Base-by-base conservation (phyloP, 192 early-diverging fungal genomes). In the Backusella luteola region DNA sequence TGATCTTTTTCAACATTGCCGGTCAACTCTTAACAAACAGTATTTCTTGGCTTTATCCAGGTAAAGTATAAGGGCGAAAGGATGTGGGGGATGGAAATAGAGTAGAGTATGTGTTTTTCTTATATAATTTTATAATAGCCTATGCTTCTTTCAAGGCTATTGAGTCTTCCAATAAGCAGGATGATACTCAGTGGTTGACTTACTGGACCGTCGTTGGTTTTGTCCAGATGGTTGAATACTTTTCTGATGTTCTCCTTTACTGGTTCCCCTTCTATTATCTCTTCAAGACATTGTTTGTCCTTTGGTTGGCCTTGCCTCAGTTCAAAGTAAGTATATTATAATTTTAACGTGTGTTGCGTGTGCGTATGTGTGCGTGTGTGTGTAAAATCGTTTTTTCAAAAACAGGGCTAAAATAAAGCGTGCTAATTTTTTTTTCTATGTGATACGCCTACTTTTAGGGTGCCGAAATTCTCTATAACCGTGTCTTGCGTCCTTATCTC, bases 261-360 rank as follows among this genome's bases (percentile, higher is more conserved):
- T 99, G 97, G 96, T 80, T 96, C 75, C 95, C 96, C 56, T 96
- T 99, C 85, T 99, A 97, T 88, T 97, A 94, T 82, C 81, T 91
- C 52, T 87, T 98, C 86, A 99, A 99, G 88, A 91, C 95, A n/a
- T 79, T 90, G 12, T 88, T 98, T 74, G 85, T 97, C 76, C 80
- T 97, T 68, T 99, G 94, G 92, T 88, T 97, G 46, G 85, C 93
- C 82, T 75, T 93, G 67, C 95, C 94, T 73, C 84, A 86, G 72
- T 91, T 91, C 80, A 80, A 83, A 66, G 86, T 90, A 84, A 75
- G 83, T 84, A 7, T 53, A 66, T 34, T 35, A 8, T 42, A 44
- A 44, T 14, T 32, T 32, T 32, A 32, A 32, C 32, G 42, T 17
- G 12, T 14, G 12, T 17, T 44, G 14, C 42, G 42, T 44, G 42